Evolutionary conservation across 208 protist genomes (phyloP), one percentile per base, ranked within the genome.

Genomic region (Crithidia acanthocephali): DNA sequence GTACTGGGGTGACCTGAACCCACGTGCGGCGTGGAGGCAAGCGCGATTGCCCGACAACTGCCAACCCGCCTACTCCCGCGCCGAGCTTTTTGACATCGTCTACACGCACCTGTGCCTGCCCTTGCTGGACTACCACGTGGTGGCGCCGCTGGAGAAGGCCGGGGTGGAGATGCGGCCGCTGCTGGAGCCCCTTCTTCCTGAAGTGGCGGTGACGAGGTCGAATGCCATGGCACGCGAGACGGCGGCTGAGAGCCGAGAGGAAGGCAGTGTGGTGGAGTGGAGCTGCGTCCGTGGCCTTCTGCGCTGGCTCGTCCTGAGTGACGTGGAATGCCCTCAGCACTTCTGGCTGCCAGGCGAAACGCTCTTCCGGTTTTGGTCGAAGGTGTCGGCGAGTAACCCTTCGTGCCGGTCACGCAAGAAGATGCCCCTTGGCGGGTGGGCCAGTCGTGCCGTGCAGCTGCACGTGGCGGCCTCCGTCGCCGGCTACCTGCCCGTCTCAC

Each of bases 81-180:
- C 56, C 18, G 52, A 28, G 5, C 6, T 85, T 9, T 74, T 72
- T n/a, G 72, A 74, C 18, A 48, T 81, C 5, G 58, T 76, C 52
- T 51, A 47, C 22, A 47, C 42, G n/a, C 69, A 77, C 50, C 48
- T 81, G 50, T 70, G 64, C 40, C 30, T 60, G 5, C 64, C 64
- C 6, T 33, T 77, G 56, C 22, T 77, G 5, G 25, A 45, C 0
- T 44, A 67, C 25, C 44, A 67, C 52, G 51, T 73, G n/a, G 28
- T 72, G 13, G 52, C 61, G 0, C 59, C 57, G 0, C 35, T 83
- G 63, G 50, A 42, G 23, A 48, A 61, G 40, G 68, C 32, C 20
- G 68, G 63, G 0, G 67, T 68, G 25, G 68, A 77, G 30, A 40
- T 68, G 61, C 44, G 7, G 2, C 47, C 61, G 2, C 1, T 45